Evolutionary conservation across 306 rosid genomes (phyloP).

Genomic region (Vachellia pachyceras): DNA sequence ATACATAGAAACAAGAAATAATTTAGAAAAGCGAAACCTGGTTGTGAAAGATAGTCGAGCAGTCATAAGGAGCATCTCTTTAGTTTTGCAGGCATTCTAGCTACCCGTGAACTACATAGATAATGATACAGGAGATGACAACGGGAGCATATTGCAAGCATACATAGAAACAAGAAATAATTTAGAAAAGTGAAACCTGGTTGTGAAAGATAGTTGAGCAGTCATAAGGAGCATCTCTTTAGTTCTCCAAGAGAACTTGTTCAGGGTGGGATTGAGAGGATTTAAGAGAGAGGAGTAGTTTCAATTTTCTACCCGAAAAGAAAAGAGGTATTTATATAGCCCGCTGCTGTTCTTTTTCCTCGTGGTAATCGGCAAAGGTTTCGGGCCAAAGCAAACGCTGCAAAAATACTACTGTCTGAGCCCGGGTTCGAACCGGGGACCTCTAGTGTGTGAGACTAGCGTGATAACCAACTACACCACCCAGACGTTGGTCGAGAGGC

Average conservation of each 20-base stretch:
- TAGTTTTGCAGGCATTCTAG: slow-evolving; percentile 4
- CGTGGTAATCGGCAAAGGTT: too few relatives aligned
- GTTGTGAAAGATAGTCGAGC: slow-evolving; percentile 32
- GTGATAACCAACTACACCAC: slow-evolving; percentile 73
- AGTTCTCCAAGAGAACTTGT: not conserved
- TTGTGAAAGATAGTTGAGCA: slow-evolving; percentile 29
- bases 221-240: slow-evolving; percentile 26
- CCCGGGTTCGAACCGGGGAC: slow-evolving; percentile 75
- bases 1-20: not conserved
- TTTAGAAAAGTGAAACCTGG: slow-evolving; percentile 48
- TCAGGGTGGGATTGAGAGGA: slow-evolving; percentile 32
- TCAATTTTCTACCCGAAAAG: not conserved
- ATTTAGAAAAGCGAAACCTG: slow-evolving; percentile 46
- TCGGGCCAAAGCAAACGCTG: not conserved
- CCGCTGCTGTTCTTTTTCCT: too few relatives aligned
- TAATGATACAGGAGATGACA: not conserved
- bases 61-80: slow-evolving; percentile 25
- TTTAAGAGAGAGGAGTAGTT: slow-evolving; percentile 16
- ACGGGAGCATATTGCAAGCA: not conserved
- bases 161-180: not conserved
- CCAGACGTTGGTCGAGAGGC: slow-evolving; percentile 31
- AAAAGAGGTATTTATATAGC: not conserved
- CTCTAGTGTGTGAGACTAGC: slow-evolving; percentile 75
- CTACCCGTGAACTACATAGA: not conserved
- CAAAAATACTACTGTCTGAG: slow-evolving; percentile 49